A percentile compares a stretch with the other conserved stretches of the same genome.
phyloP scores from a whole-genome alignment of 805 yeast genomes.

The Yamadazyma phyllophila region DNA sequence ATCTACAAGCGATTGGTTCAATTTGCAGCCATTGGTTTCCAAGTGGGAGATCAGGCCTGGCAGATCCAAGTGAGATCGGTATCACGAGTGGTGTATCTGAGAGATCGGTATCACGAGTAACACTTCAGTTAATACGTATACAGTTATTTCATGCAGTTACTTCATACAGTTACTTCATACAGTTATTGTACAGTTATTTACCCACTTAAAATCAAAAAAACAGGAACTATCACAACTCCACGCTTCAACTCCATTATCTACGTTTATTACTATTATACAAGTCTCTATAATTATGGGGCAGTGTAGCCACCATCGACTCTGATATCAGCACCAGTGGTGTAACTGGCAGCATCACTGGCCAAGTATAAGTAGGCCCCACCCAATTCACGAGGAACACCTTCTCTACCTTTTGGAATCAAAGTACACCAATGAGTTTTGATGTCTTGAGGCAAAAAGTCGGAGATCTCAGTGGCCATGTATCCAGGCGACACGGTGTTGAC shows the following conservation, averaged over 20 bases:
- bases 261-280: not conserved
- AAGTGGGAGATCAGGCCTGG: no score
- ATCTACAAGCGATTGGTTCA: not conserved
- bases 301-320: conserved; percentile 79
- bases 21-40: not conserved
- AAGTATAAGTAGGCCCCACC: conserved; percentile 78
- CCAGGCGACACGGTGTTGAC: conserved; percentile 84
- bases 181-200: no score
- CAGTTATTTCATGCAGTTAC: no score
- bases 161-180: no score
- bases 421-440: conserved; percentile 39
- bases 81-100: no score
- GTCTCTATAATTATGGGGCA: conserved; percentile 32
- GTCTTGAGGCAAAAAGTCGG: conserved; percentile 38
- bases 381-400: conserved; percentile 69
- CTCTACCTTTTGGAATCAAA: conserved; percentile 69
- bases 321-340: conserved; percentile 76
- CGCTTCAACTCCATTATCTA: no score
- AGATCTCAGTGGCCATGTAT: conserved; percentile 72
- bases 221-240: no score
- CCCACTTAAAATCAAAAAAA: no score
- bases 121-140: no score
- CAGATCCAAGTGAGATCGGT: no score
- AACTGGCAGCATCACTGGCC: conserved; percentile 78
- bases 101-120: no score